Base-by-base conservation (phyloP, 2,329 filamentous ascomycete species). In the Daldinia sp. region DNA sequence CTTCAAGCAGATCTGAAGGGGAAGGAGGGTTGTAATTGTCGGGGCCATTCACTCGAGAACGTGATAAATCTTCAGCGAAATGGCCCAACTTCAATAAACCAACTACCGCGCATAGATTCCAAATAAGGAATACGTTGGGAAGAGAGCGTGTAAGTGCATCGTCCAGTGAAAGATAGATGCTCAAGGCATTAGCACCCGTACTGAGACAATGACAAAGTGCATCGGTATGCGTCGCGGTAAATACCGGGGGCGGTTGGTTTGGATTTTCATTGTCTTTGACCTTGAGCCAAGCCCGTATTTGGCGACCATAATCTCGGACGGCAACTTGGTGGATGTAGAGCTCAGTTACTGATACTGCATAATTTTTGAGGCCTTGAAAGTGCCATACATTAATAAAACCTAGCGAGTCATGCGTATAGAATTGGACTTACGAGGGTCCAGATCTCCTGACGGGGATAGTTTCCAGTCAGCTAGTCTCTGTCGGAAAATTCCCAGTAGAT, bases 261-360 rank as follows among this genome's bases (percentile, higher is more conserved):
- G 51, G 39, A 39, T 50, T 41, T 13, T 59, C 35, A n/a, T 58
- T 41, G 2, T 63, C 44, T 33, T 58, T 65, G 44, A 23, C 30
- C 7, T 42, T 56, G 18, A 58, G 18, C 59, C 61, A 66, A 42
- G 59, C 26, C 26, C 46, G 28, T 53, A 66, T 63, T 33, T 56
- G 62, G 51, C 28, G 51, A n/a, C 23, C 18, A 18, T 70, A 70
- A 20, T 15, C 53, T 9, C 65, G 50, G 33, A 70, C 48, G 7
- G 68, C 68, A 26, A 68, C 51, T n/a, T 70, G 68, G 35, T 70
- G 68, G 33, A 70, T 70, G 23, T 68, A 70, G 56, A 70, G 60
- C 41, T 70, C 68, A 13, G 62, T 59, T 51, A 63, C 39, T 12
- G 46, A 68, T 20, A 50, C 59, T 12, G 65, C 59, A 41, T 65